Evolutionary conservation across 2,329 filamentous ascomycete genomes (phyloP).

Genomic region (Colletotrichum chrysophilum): DNA sequence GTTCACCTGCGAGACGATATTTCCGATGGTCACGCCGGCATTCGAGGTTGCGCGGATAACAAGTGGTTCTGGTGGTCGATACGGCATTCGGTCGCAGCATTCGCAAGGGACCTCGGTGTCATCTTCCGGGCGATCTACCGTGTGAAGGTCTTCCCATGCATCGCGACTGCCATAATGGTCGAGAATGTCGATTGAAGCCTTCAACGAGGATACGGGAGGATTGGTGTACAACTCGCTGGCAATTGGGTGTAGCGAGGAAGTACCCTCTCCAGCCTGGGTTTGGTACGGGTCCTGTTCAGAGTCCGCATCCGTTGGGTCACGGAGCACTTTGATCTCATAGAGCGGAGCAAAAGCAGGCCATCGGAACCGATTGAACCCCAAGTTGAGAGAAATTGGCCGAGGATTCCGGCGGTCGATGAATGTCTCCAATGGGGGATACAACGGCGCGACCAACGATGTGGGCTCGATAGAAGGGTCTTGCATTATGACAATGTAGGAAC

Average conservation of each 20-base stretch:
- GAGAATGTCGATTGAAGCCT: background rate
- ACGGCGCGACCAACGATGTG: background rate
- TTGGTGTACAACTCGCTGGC: background rate
- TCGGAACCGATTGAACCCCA: background rate
- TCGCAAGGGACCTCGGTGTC: background rate
- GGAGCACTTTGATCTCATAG: background rate
- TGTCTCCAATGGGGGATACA: background rate
- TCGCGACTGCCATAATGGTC: background rate
- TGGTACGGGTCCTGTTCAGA: background rate
- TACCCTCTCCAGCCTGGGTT: background rate
- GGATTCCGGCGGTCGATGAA: background rate
- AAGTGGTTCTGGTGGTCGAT: background rate
- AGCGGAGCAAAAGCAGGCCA: background rate
- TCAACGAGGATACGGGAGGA: background rate
- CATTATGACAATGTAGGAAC: background rate
- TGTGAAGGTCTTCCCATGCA: background rate
- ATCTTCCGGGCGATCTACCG: background rate
- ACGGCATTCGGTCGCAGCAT: background rate
- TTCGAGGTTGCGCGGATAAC: background rate
- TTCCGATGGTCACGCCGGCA: background rate
- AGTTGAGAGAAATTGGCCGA: background rate
- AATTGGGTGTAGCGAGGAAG: background rate
- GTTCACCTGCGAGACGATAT: background rate
- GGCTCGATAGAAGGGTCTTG: background rate
- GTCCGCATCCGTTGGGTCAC: background rate